Evolutionary conservation across 2,329 filamentous ascomycete species (phyloP).

Genomic region (Venturia asperata): DNA sequence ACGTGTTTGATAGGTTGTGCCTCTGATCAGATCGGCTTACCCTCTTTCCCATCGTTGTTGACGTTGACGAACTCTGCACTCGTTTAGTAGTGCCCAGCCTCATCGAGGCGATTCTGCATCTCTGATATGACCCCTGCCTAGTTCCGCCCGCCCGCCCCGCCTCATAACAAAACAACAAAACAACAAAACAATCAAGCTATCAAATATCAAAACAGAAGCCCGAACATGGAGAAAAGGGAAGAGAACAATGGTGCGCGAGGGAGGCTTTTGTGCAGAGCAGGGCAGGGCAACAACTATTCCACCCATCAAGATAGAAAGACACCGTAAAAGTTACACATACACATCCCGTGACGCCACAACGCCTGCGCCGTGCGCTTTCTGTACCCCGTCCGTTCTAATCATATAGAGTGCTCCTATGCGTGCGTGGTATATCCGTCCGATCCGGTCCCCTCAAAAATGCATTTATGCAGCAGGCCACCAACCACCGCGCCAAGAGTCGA

Average conservation of each 20-base stretch:
- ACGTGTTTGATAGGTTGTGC: neutral
- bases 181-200: neutral
- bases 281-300: too few relatives aligned
- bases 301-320: neutral
- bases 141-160: neutral
- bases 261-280: neutral
- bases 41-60: neutral
- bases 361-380: slow-evolving; percentile 12
- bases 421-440: slow-evolving; percentile 15
- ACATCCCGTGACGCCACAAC: slow-evolving; percentile 11
- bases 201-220: neutral
- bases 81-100: neutral
- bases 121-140: slow-evolving; percentile 12
- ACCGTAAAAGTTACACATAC: neutral
- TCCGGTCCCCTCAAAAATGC: neutral
- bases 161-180: neutral
- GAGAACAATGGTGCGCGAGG: neutral
- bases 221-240: neutral
- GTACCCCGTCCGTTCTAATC: neutral
- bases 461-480: neutral
- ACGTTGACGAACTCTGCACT: neutral
- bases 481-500: slow-evolving; percentile 6
- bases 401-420: slow-evolving; percentile 2
- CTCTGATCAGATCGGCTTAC: neutral
- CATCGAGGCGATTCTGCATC: neutral